These are phyloP conservation scores for Pezicula carpinea DNA, from an alignment of 2,329 filamentous ascomycete species.

Conservation along the genomic window DNA sequence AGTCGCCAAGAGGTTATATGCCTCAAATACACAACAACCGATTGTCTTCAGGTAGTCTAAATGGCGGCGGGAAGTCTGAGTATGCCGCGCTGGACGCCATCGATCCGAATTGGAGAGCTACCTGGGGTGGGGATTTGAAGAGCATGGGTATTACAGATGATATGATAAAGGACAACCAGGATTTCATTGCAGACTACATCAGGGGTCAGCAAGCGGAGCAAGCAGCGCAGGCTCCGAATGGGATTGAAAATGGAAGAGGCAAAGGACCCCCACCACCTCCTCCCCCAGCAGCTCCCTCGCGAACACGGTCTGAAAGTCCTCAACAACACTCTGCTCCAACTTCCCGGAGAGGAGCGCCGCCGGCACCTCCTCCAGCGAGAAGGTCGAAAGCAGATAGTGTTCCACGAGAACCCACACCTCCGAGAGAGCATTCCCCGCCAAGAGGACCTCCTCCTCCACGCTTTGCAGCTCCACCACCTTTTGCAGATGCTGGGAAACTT, in stretches of 20 bases:
- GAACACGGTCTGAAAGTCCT: slow-evolving; percentile 26
- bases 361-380: slow-evolving; percentile 55
- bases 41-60: slow-evolving; percentile 41
- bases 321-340: slow-evolving; percentile 21
- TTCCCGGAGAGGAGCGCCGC: slow-evolving; percentile 35
- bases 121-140: slow-evolving; percentile 60
- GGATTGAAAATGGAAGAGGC: slow-evolving; percentile 37
- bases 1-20: slow-evolving; percentile 45
- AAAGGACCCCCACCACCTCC: slow-evolving; percentile 59
- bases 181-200: slow-evolving; percentile 63
- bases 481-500: slow-evolving; percentile 86
- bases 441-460: slow-evolving; percentile 53
- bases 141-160: slow-evolving; percentile 61
- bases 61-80: slow-evolving; percentile 45
- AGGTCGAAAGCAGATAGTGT: slow-evolving; percentile 49
- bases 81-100: slow-evolving; percentile 60
- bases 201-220: slow-evolving; percentile 49
- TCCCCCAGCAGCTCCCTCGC: slow-evolving; percentile 42
- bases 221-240: slow-evolving; percentile 35
- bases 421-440: slow-evolving; percentile 67
- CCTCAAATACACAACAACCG: slow-evolving; percentile 30
- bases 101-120: slow-evolving; percentile 60
- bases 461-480: slow-evolving; percentile 81
- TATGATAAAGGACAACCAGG: slow-evolving; percentile 63
- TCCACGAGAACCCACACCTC: slow-evolving; percentile 50